These are phyloP conservation scores for Spathaspora arborariae DNA, from an alignment of 805 yeast genomes.

Conservation along the genomic window DNA sequence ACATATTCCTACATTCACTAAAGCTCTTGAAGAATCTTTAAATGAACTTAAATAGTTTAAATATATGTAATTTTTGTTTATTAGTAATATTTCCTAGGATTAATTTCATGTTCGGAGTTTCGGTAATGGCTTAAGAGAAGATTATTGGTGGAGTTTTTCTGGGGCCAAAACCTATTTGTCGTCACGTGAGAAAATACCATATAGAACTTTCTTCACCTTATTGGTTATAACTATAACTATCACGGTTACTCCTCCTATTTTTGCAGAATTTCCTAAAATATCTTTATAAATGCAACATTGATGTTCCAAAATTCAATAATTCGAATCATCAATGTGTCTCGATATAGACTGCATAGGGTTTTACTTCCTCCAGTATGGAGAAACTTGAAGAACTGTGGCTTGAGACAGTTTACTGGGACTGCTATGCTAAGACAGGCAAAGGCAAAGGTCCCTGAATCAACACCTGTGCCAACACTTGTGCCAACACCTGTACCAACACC, in stretches of 20 bases:
- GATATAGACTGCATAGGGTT: neutral
- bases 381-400: neutral
- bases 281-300: neutral
- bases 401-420: neutral
- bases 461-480: neutral
- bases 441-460: neutral
- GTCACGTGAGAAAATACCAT: too few relatives aligned
- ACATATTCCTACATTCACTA: slow-evolving; percentile 32
- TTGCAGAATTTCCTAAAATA: neutral
- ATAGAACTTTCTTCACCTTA: too few relatives aligned
- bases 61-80: neutral
- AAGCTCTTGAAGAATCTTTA: slow-evolving; percentile 31
- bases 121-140: too few relatives aligned
- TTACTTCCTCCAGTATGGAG: neutral
- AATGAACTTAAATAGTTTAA: slow-evolving; percentile 15
- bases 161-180: neutral
- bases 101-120: too few relatives aligned
- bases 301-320: neutral
- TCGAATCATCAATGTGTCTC: neutral
- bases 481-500: neutral
- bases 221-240: neutral
- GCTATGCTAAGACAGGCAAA: neutral
- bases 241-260: neutral
- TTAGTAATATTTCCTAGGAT: too few relatives aligned
- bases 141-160: neutral